Conservation (phyloP, 371 early-diverging fungal genomes). For the Zopfochytrium polystomum region DNA sequence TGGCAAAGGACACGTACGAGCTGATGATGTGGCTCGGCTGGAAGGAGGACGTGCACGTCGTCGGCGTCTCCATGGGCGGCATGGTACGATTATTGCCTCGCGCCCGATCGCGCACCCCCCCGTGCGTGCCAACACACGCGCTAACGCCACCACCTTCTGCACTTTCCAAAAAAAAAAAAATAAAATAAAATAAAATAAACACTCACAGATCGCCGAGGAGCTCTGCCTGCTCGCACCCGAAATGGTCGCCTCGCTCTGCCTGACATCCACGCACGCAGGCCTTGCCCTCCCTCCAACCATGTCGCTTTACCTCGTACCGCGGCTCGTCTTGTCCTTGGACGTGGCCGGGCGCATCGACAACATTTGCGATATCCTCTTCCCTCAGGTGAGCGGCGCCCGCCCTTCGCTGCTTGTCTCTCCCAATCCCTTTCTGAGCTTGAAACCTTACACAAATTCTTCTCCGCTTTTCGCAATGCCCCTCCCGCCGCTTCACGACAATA, state of each 20-base stretch:
- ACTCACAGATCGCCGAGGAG: slow-evolving; percentile 18
- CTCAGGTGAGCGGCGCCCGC: slow-evolving; percentile 13
- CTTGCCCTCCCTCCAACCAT: slow-evolving; percentile 9
- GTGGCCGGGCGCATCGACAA: background rate
- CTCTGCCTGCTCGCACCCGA: slow-evolving; percentile 14
- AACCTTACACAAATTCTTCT: no score
- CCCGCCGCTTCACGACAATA: background rate
- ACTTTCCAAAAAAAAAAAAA: no score
- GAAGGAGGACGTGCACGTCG: slow-evolving; percentile 24
- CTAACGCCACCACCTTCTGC: no score
- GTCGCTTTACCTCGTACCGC: slow-evolving; percentile 9
- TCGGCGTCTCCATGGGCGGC: slow-evolving; percentile 28
- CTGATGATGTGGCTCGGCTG: slow-evolving; percentile 20
- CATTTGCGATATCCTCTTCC: slow-evolving; percentile 13
- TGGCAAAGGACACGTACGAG: slow-evolving; percentile 28
- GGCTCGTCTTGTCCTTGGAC: slow-evolving; percentile 5
- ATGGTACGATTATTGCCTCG: background rate
- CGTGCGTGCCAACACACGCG: no score
- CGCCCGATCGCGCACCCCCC: no score
- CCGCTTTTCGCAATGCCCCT: background rate
- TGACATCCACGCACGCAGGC: slow-evolving; percentile 27
- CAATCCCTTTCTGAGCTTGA: no score
- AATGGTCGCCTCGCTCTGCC: slow-evolving; percentile 15
- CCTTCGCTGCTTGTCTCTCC: no score
- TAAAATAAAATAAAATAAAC: background rate